Evolutionary conservation across 116 monocot species (phyloP).

Genomic region (Phalaenopsis hybrid): DNA sequence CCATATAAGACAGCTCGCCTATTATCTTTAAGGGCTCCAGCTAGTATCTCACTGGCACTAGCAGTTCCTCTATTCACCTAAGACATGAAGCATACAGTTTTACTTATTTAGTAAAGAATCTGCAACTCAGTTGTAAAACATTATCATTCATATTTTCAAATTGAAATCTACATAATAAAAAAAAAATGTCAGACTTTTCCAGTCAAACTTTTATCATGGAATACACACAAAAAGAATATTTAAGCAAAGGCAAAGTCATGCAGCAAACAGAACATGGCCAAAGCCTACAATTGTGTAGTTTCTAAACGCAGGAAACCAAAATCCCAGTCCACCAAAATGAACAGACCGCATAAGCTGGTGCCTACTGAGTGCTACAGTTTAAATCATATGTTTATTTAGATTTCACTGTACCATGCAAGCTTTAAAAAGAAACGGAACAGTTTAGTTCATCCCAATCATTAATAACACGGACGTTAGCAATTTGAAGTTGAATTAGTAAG

Average conservation of each 20-base stretch:
- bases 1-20: slow-evolving; percentile 90
- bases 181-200: not conserved
- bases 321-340: not conserved
- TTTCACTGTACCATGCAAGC: not conserved
- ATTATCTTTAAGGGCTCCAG: slow-evolving; percentile 97
- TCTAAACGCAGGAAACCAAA: not conserved
- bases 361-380: not conserved
- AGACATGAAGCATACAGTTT: slow-evolving; percentile 4
- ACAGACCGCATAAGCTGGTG: not conserved
- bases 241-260: not conserved
- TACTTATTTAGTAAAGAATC: not conserved
- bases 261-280: not conserved
- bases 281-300: not conserved
- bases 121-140: not conserved
- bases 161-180: too few relatives aligned
- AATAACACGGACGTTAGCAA: too few relatives aligned
- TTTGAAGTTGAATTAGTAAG: too few relatives aligned
- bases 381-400: not conserved
- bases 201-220: slow-evolving; percentile 4
- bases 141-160: too few relatives aligned
- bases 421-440: too few relatives aligned
- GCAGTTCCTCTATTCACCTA: slow-evolving; percentile 99
- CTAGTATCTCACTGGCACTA: slow-evolving; percentile 98
- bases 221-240: not conserved
- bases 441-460: too few relatives aligned